Conservation (phyloP, 2,329 filamentous ascomycete genomes). For the Paraphaeosphaeria sporulosa region DNA sequence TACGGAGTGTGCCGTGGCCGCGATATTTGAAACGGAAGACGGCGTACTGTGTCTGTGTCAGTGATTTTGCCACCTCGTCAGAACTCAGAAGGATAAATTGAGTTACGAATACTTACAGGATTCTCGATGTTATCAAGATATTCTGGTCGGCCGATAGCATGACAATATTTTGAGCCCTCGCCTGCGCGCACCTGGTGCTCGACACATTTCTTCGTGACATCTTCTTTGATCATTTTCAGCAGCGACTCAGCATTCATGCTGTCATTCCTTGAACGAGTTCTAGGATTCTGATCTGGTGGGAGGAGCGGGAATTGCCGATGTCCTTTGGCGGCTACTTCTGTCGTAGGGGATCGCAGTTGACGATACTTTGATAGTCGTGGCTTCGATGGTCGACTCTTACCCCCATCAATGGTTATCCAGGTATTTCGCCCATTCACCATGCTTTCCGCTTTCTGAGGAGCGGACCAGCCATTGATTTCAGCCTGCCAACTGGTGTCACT, state of each 20-base stretch:
- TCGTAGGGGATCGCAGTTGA: not conserved
- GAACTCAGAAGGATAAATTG: not conserved
- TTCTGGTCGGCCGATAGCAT: conserved; percentile 46
- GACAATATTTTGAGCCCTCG: conserved; percentile 48
- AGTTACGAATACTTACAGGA: conserved; percentile 26
- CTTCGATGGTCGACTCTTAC: conserved; percentile 7
- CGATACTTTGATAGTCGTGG: not conserved
- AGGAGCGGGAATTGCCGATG: conserved; percentile 43
- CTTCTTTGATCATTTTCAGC: conserved; percentile 23
- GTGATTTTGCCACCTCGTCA: not conserved
- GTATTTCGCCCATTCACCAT: not conserved
- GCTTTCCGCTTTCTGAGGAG: not conserved
- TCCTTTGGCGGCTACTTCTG: conserved; percentile 25
- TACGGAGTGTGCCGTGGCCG: conserved; percentile 39
- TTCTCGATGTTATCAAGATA: conserved; percentile 50
- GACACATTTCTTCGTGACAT: conserved; percentile 27
- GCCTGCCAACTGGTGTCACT: not conserved
- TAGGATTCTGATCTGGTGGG: conserved; percentile 4
- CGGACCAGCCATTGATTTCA: conserved; percentile 10
- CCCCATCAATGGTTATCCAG: not conserved
- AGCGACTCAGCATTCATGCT: conserved; percentile 34
- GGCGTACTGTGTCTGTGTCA: conserved; percentile 48
- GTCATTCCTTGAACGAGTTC: conserved; percentile 22
- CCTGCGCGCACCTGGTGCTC: conserved; percentile 45
- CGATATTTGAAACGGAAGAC: conserved; percentile 60